phyloP scores from a whole-genome alignment of 768 basidiomycete genomes.

The Boletus vinaceobasis region DNA sequence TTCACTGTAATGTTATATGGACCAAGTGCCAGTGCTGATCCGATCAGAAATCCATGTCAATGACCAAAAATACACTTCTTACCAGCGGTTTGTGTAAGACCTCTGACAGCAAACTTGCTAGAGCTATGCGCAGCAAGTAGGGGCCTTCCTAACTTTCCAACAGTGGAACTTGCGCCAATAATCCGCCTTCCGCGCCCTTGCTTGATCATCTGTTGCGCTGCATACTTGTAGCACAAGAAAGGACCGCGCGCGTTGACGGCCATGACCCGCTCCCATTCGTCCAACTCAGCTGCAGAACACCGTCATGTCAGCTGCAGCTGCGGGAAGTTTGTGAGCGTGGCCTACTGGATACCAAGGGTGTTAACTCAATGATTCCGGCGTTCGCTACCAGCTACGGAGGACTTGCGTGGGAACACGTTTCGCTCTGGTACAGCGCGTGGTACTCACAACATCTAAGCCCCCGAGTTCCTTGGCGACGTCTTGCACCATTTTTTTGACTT shows the following conservation, averaged over 20 bases:
- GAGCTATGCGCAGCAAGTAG: constrained; percentile 6
- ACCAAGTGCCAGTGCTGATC: constrained; percentile 26
- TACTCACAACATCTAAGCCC: constrained; percentile 43
- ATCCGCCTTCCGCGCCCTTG: constrained; percentile 40
- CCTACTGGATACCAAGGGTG: neutral
- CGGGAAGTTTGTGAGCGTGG: too few species aligned
- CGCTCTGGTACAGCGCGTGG: neutral
- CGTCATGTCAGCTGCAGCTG: neutral
- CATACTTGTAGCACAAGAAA: constrained; percentile 41
- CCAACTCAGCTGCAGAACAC: constrained; percentile 24
- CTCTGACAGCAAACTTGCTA: constrained; percentile 35
- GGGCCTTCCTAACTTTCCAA: constrained; percentile 28
- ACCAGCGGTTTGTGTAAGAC: constrained; percentile 38
- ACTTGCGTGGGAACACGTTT: neutral
- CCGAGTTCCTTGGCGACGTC: constrained; percentile 33
- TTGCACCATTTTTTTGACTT: constrained; percentile 41
- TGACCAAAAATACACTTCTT: neutral
- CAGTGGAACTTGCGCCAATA: constrained; percentile 28
- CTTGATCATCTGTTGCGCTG: constrained; percentile 36
- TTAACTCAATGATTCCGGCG: constrained; percentile 1
- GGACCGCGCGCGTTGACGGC: constrained; percentile 35
- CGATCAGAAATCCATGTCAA: neutral
- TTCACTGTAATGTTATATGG: constrained; percentile 36
- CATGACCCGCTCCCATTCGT: constrained; percentile 40
- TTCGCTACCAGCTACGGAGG: constrained; percentile 17